Evolutionary conservation across 208 protist genomes (phyloP), one percentile per base, ranked within the genome.

Genomic region (Endotrypanum monterogeii): DNA sequence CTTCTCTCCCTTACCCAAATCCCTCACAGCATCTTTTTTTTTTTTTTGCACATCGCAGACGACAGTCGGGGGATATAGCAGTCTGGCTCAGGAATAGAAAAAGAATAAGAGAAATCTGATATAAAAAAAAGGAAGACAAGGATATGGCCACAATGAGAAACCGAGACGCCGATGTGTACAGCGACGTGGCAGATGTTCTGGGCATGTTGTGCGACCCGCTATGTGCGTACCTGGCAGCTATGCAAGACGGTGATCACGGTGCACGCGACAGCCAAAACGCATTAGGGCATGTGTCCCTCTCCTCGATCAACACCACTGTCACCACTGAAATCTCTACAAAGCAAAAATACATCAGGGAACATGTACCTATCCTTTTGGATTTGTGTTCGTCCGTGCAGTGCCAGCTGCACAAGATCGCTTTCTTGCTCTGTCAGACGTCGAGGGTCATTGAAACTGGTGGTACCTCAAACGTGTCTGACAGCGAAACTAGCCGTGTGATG

Each of bases 131-230:
- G 8, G 37, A 73, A 54, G 8, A 46, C 66, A 30, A 20, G 37
- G 11, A n/a, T 67, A 35, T 28, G 32, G 20, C 23, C 18, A 57
- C 35, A n/a, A 76, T 48, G 58, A n/a, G 12, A 35, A 48, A 30
- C 60, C 60, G 23, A 3, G 66, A 76, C 57, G 32, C 55, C 0
- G 71, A 73, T 28, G 18, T 83, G n/a, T 80, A 79, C 62, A 52
- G 67, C 54, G 69, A 83, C 25, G 77, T 82, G 2, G 57, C 65
- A 1, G 62, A 73, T 46, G 70, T 83, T 7, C 74, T 86, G 25
- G 74, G 66, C 28, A 67, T 61, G 46, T 62, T 86, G 37, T 71
- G 72, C n/a, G 74, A 83, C 57, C 72, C 69, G 54, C 58, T 87
- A 11, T 56, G 71, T 0, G n/a, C 44, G 11, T 77, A 78, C 52